Conservation (phyloP, 495 filamentous ascomycete species). For the Penicillium atrosanguineum region DNA sequence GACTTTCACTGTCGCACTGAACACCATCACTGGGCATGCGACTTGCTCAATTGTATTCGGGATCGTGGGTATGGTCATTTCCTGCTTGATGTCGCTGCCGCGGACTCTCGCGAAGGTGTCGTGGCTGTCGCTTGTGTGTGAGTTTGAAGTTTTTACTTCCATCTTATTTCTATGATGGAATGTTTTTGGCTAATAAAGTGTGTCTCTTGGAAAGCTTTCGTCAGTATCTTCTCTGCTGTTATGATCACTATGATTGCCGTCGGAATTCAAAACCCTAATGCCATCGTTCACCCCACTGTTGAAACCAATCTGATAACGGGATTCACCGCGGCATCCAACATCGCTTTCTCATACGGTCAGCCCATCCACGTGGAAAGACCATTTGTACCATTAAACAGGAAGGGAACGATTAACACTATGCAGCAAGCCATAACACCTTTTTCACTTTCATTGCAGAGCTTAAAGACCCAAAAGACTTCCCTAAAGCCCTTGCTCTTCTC, state of each 20-base stretch:
- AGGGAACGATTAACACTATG: too few species aligned
- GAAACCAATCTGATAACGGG: constrained; percentile 13
- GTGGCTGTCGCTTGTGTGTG: constrained; percentile 55
- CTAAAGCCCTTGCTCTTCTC: constrained; percentile 55
- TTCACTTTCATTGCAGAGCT: constrained; percentile 70
- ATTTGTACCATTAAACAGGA: too few species aligned
- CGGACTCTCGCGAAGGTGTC: constrained; percentile 54
- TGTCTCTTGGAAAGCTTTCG: constrained; percentile 47
- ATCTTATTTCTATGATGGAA: too few species aligned
- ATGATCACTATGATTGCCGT: constrained; percentile 66
- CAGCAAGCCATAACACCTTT: constrained; percentile 51
- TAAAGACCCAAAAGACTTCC: constrained; percentile 56
- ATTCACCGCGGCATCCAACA: constrained; percentile 22
- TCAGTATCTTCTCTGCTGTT: constrained; percentile 62
- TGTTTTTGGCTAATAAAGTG: too few species aligned
- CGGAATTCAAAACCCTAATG: constrained; percentile 33
- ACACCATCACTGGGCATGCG: constrained; percentile 57
- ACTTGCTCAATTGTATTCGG: constrained; percentile 64
- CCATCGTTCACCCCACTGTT: constrained; percentile 10
- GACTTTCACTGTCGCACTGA: constrained; percentile 60
- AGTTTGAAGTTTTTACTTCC: too few species aligned
- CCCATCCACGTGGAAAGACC: too few species aligned
- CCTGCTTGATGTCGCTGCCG: constrained; percentile 60
- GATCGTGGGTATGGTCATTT: constrained; percentile 57
- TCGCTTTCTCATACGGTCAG: constrained; percentile 33